phyloP scores from a whole-genome alignment of 2,329 filamentous ascomycete species.

The Ophiocordyceps camponoti-rufipedis region DNA sequence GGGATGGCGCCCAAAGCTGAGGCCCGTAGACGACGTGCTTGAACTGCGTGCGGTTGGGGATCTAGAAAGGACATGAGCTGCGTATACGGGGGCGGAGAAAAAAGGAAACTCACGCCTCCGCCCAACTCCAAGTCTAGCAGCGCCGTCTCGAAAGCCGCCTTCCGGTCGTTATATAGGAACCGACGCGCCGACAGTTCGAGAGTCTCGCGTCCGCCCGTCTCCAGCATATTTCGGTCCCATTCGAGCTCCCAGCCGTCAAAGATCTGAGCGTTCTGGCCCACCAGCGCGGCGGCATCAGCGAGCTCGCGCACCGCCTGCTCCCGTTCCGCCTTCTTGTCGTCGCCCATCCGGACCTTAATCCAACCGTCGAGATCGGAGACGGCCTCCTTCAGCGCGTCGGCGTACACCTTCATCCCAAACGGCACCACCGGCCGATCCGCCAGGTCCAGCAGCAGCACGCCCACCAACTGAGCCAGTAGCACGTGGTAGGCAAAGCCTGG shows the following conservation, averaged over 20 bases:
- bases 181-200: conserved; percentile 47
- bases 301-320: conserved; percentile 13
- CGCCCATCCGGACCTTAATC: conserved; percentile 21
- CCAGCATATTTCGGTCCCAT: conserved; percentile 59
- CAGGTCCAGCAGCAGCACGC: conserved; percentile 69
- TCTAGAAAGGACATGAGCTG: conserved; percentile 21
- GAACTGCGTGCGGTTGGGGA: conserved; percentile 79
- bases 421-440: conserved; percentile 66
- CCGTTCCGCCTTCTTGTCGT: not conserved
- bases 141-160: conserved; percentile 67
- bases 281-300: conserved; percentile 37
- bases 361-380: conserved; percentile 49
- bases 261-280: conserved; percentile 29
- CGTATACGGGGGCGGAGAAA: not conserved
- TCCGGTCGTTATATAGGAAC: conserved; percentile 59
- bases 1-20: conserved; percentile 43
- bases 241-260: conserved; percentile 61
- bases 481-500: conserved; percentile 69
- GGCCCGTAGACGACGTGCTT: conserved; percentile 87
- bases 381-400: conserved; percentile 43
- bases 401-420: conserved; percentile 64
- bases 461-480: conserved; percentile 60
- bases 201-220: conserved; percentile 59
- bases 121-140: conserved; percentile 57
- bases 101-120: conserved; percentile 50